Base-by-base conservation (phyloP, 2,329 filamentous ascomycete genomes). In the Curvularia sp. region DNA sequence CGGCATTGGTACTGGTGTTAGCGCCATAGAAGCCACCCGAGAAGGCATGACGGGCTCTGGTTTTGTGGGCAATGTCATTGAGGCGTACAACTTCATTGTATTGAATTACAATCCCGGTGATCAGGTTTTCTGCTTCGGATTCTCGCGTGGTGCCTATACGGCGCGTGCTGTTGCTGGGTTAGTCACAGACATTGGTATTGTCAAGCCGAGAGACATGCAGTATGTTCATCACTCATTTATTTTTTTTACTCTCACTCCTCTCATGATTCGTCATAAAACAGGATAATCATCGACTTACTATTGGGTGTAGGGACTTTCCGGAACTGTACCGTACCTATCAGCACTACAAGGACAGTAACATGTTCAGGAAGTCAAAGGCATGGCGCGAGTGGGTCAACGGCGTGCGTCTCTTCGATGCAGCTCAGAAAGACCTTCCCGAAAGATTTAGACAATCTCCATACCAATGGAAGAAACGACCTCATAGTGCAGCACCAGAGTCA, bases 71-170 rank as follows among this genome's bases (percentile, higher is more conserved):
- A 76, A 89, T 55, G 82, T 89, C 52, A 82, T 85, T 12, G 86
- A 88, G 70, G 84, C 85, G 1, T 89, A 89, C 67, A 80, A 82
- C 4, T 89, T 87, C 84, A 63, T 82, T 5, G 73, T 76, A n/a
- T 78, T 78, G 36, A 83, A 83, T 63, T 83, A 79, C 58, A 66
- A 71, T 5, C 72, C 73, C 1, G 81, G 80, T 46, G 77, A 79
- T 50, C 71, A 73, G 8, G 73, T 80, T 36, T 79, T 76, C 60
- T 63, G 79, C 27, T 60, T 79, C n/a, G 78, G 78, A 23, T 80
- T 79, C 63, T 78, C 74, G 3, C 65, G 78, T 38, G 76, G 77
- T 15, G 77, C 77, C 1, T 79, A 71, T 55, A 79, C 61, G 6
- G 69, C 66, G 3, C 60, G 69, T 6, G 63, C 63, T 36, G 59